Conservation (phyloP, 164 flowering plant species). For the Piper betle region DNA sequence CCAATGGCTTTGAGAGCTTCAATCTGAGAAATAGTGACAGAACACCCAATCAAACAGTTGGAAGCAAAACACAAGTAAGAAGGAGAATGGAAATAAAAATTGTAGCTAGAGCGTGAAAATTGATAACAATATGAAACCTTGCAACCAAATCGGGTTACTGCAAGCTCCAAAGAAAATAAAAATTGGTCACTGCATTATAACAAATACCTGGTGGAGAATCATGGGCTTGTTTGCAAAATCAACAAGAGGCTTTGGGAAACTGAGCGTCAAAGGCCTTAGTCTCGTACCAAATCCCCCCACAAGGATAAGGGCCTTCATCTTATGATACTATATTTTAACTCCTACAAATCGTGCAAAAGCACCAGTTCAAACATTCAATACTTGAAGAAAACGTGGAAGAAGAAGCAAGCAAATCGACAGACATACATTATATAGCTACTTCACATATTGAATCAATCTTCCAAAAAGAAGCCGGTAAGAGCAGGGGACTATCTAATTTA, state of each 20-base stretch:
- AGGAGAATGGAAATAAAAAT: too few species aligned
- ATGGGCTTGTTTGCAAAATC: constrained; percentile 98
- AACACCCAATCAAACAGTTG: not conserved
- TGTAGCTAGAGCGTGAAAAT: too few species aligned
- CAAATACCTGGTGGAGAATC: constrained; percentile 90
- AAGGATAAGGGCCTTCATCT: constrained; percentile 97
- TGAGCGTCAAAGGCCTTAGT: constrained; percentile 92
- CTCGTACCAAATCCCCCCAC: constrained; percentile 98
- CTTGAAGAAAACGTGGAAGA: too few species aligned
- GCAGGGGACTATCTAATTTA: too few species aligned
- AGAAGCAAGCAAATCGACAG: too few species aligned
- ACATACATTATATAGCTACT: too few species aligned
- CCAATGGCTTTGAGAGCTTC: constrained; percentile 93
- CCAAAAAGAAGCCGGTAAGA: too few species aligned
- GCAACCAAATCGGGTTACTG: too few species aligned
- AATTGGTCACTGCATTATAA: not conserved
- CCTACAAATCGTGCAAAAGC: constrained; percentile 20
- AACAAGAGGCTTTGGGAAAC: constrained; percentile 93
- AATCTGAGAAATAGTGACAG: constrained; percentile 32
- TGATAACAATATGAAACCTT: too few species aligned
- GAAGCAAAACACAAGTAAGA: not conserved
- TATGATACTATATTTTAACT: constrained; percentile 13
- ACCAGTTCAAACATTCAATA: constrained; percentile 12
- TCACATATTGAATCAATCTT: too few species aligned
- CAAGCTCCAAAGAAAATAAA: too few species aligned